Percentiles rank a stretch among this genome's conserved stretches.
Evolutionary conservation across 2,329 filamentous ascomycete species (phyloP).

Genomic region (Stemphylium beticola): DNA sequence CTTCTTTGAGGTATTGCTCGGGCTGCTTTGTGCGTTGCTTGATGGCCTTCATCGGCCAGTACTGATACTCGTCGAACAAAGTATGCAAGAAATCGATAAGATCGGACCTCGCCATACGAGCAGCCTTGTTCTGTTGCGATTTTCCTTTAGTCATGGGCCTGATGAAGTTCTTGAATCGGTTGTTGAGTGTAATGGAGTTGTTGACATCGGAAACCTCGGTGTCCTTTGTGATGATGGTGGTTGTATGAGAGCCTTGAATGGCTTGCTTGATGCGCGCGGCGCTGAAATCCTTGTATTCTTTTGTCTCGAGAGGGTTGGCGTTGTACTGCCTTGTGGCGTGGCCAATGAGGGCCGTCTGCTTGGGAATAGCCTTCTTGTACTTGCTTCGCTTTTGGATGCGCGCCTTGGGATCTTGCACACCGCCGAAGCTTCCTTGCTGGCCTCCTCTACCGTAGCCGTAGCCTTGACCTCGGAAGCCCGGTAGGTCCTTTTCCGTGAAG

Average conservation of each 20-base stretch:
- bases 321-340: slow-evolving; percentile 65
- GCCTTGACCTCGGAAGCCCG: slow-evolving; percentile 65
- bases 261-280: slow-evolving; percentile 53
- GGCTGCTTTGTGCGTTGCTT: slow-evolving; percentile 81
- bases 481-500: slow-evolving; percentile 92
- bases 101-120: slow-evolving; percentile 87
- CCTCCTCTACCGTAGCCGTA: slow-evolving; percentile 31
- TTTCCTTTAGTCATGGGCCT: slow-evolving; percentile 28
- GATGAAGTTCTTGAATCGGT: slow-evolving; percentile 45
- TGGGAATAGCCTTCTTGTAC: slow-evolving; percentile 47
- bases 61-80: slow-evolving; percentile 84
- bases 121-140: slow-evolving; percentile 70
- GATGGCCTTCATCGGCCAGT: slow-evolving; percentile 92
- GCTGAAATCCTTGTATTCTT: slow-evolving; percentile 52
- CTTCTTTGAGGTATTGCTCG: slow-evolving; percentile 88
- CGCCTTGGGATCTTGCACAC: slow-evolving; percentile 40
- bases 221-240: slow-evolving; percentile 39
- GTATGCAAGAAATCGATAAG: slow-evolving; percentile 84
- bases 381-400: slow-evolving; percentile 44
- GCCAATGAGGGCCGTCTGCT: slow-evolving; percentile 63
- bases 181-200: slow-evolving; percentile 36
- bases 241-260: slow-evolving; percentile 46
- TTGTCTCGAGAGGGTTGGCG: slow-evolving; percentile 54
- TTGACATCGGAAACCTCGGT: slow-evolving; percentile 33
- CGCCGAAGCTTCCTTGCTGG: slow-evolving; percentile 26